phyloP scores from a whole-genome alignment of 768 basidiomycete genomes.

The Dendrothele bispora region DNA sequence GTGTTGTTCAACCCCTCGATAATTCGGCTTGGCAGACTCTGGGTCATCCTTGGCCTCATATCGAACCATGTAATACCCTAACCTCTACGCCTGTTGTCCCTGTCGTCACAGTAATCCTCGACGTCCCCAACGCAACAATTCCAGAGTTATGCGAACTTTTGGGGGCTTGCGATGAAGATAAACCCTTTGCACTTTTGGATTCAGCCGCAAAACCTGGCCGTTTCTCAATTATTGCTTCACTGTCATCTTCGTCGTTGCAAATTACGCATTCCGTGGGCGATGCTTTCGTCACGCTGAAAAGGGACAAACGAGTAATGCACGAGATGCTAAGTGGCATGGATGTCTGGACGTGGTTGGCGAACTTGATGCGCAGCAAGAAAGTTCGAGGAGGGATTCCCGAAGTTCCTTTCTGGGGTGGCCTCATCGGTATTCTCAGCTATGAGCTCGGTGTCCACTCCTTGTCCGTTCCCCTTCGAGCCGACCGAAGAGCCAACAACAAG shows the following conservation, averaged over 20 bases:
- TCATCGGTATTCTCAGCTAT: constrained; percentile 77
- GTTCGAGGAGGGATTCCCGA: constrained; percentile 48
- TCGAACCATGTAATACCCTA: constrained; percentile 17
- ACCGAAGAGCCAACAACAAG: constrained; percentile 20
- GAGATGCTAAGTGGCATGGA: constrained; percentile 50
- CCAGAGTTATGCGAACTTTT: constrained; percentile 60
- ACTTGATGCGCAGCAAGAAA: constrained; percentile 60
- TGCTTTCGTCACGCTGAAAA: constrained; percentile 41
- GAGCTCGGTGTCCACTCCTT: constrained; percentile 70
- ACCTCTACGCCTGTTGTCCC: constrained; percentile 21
- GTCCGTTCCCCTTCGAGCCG: constrained; percentile 37
- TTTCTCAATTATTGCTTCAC: constrained; percentile 69
- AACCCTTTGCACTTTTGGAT: constrained; percentile 72
- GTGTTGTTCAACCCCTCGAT: constrained; percentile 44
- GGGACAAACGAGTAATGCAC: constrained; percentile 29
- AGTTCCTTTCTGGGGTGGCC: constrained; percentile 82
- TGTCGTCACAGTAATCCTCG: not conserved
- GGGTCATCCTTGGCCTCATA: constrained; percentile 60
- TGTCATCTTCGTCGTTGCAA: constrained; percentile 52
- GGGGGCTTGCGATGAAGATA: constrained; percentile 54
- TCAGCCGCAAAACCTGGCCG: constrained; percentile 76
- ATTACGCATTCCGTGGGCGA: constrained; percentile 61
- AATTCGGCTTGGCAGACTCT: constrained; percentile 32
- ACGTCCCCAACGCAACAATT: constrained; percentile 30
- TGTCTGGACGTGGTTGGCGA: constrained; percentile 74